Evolutionary conservation across 2,329 filamentous ascomycete genomes (phyloP).

Genomic region (Proliferodiscus dingleyae): DNA sequence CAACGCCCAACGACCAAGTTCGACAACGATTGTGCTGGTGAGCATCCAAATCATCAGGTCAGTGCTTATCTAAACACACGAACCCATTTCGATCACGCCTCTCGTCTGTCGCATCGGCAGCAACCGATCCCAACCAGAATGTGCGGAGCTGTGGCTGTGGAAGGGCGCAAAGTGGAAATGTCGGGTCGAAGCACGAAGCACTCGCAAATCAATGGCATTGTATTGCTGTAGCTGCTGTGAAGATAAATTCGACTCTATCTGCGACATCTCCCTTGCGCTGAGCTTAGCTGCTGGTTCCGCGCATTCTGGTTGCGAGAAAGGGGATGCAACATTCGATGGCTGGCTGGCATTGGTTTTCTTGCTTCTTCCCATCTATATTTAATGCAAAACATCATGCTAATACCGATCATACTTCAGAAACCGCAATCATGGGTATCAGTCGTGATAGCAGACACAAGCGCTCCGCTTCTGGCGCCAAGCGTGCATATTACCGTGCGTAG

Average conservation of each 20-base stretch:
- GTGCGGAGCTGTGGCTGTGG: conserved; percentile 1
- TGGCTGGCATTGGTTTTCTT: background rate
- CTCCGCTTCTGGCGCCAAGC: conserved; percentile 98
- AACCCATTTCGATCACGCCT: background rate
- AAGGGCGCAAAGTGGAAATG: background rate
- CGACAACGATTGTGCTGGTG: conserved; percentile 44
- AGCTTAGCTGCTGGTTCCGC: background rate
- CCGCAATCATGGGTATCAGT: conserved; percentile 98
- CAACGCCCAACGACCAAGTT: conserved; percentile 7
- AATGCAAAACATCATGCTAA: conserved; percentile 21
- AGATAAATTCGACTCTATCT: conserved; percentile 1
- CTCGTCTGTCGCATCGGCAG: background rate
- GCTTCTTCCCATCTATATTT: background rate
- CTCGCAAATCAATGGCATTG: background rate
- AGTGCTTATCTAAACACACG: conserved; percentile 34
- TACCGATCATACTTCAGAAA: conserved; percentile 45
- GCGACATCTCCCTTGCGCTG: background rate
- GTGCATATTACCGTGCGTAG: conserved; percentile 79
- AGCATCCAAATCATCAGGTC: conserved; percentile 45
- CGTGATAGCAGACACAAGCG: conserved; percentile 99
- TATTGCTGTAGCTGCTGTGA: conserved; percentile 4
- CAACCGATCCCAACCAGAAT: conserved; percentile 11
- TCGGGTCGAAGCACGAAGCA: conserved; percentile 1
- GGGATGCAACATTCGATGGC: background rate
- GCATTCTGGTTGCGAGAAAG: conserved; percentile 5